phyloP scores from a whole-genome alignment of 257 asterid species.

The Salvia miltiorrhiza region DNA sequence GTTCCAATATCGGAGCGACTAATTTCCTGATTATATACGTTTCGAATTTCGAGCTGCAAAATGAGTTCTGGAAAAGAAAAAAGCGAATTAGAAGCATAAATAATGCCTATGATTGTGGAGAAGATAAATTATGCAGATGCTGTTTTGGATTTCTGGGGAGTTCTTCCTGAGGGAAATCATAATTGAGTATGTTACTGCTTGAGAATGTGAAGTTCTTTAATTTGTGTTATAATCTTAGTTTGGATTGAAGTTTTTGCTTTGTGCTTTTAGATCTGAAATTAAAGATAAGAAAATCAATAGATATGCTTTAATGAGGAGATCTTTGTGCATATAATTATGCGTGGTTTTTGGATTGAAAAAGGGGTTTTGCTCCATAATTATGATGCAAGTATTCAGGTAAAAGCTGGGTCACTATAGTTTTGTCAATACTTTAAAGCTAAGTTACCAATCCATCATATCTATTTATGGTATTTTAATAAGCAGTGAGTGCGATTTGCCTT shows the following conservation, averaged over 20 bases:
- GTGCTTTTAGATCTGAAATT: constrained; percentile 30
- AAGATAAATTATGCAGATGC: constrained; percentile 9
- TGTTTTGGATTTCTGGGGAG: constrained; percentile 9
- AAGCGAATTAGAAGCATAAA: constrained; percentile 23
- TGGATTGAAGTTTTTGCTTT: not conserved
- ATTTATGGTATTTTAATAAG: not conserved
- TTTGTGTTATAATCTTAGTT: not conserved
- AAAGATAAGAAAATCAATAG: not conserved
- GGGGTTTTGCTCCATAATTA: constrained; percentile 4
- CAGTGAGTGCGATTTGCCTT: constrained; percentile 16
- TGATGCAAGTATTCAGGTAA: constrained; percentile 8
- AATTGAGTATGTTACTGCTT: constrained; percentile 18
- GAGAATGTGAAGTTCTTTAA: constrained; percentile 1
- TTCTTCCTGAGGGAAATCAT: constrained; percentile 5
- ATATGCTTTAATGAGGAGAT: constrained; percentile 6
- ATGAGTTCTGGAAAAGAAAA: constrained; percentile 27
- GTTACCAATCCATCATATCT: constrained; percentile 15
- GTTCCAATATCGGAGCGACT: not conserved
- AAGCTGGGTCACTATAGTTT: constrained; percentile 22
- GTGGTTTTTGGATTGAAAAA: not conserved
- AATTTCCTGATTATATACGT: not conserved
- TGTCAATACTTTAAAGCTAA: constrained; percentile 30
- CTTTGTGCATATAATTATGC: not conserved
- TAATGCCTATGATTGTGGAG: constrained; percentile 14
- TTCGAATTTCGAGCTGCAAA: constrained; percentile 19